Conservation (phyloP, 2,329 filamentous ascomycete species). For the Aspergillus spinulosporus region DNA sequence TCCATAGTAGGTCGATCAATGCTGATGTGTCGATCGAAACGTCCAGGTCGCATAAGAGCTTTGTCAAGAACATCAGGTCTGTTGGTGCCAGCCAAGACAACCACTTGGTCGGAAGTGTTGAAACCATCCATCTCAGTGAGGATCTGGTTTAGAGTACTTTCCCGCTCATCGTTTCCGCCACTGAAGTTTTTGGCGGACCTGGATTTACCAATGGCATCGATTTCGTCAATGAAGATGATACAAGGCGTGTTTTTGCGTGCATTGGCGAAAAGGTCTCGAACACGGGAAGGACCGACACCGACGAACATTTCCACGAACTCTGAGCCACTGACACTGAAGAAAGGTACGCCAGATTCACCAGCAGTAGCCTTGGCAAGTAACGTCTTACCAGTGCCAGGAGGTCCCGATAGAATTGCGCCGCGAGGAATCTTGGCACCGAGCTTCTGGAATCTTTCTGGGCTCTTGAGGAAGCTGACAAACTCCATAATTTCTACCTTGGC, state of each 20-base stretch:
- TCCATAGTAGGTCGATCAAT: conserved; percentile 97
- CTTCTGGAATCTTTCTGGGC: conserved; percentile 87
- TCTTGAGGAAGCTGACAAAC: conserved; percentile 95
- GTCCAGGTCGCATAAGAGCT: conserved; percentile 92
- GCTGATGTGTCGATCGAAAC: conserved; percentile 93
- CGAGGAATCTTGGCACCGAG: conserved; percentile 97
- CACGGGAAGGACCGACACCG: conserved; percentile 92
- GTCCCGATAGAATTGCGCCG: conserved; percentile 94
- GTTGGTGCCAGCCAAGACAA: conserved; percentile 96
- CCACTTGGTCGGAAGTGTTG: conserved; percentile 94
- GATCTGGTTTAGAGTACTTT: conserved; percentile 96
- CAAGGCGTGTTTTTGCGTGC: conserved; percentile 95
- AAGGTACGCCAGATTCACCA: conserved; percentile 93
- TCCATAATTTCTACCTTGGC: conserved; percentile 99
- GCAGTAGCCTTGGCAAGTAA: conserved; percentile 95
- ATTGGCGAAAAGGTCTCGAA: conserved; percentile 90
- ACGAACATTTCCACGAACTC: conserved; percentile 99
- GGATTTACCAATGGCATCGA: conserved; percentile 93
- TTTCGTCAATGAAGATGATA: conserved; percentile 99
- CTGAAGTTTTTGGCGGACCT: conserved; percentile 79
- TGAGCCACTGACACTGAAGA: conserved; percentile 97
- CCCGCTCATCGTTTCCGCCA: conserved; percentile 94
- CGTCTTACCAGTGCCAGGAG: conserved; percentile 97
- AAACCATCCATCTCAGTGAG: conserved; percentile 99
- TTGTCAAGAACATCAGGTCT: conserved; percentile 91